A percentile compares a stretch with the other conserved stretches of the same genome.
Evolutionary conservation across 2,329 filamentous ascomycete genomes (phyloP).

Genomic region (Shiraia bambusicola): DNA sequence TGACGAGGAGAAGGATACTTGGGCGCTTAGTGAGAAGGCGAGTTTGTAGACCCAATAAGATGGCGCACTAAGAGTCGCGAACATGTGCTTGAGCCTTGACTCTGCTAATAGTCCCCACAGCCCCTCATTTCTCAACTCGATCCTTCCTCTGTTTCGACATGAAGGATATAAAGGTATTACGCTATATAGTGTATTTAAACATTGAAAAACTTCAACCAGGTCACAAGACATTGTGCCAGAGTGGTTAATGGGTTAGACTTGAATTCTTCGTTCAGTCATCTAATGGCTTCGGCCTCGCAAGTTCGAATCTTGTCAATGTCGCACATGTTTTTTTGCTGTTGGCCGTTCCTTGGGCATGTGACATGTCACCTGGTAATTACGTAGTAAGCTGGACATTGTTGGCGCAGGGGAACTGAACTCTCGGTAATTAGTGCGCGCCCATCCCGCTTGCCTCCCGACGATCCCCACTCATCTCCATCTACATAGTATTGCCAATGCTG

Average conservation of each 20-base stretch:
- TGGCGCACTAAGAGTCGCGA: constrained; percentile 2
- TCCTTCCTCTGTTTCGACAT: too few species aligned
- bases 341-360: too few species aligned
- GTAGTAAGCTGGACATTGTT: too few species aligned
- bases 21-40: constrained; percentile 38
- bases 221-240: constrained; percentile 39
- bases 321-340: constrained; percentile 1
- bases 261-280: constrained; percentile 42
- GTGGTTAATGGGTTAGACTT: constrained; percentile 49
- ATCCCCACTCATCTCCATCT: too few species aligned
- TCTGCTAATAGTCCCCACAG: constrained; percentile 1
- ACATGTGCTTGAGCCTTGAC: too few species aligned
- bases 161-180: too few species aligned
- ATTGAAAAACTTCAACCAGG: constrained; percentile 1
- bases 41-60: constrained; percentile 28
- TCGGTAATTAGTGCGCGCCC: too few species aligned
- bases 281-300: constrained; percentile 47
- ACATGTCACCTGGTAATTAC: too few species aligned
- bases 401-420: too few species aligned
- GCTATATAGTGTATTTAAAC: background rate
- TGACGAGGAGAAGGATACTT: constrained; percentile 36
- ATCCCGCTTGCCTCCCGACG: too few species aligned
- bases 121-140: background rate
- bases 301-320: constrained; percentile 43
- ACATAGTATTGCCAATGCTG: too few species aligned